Evolutionary conservation across 2,329 filamentous ascomycete genomes (phyloP).

Genomic region (Hypoxylon sp.): DNA sequence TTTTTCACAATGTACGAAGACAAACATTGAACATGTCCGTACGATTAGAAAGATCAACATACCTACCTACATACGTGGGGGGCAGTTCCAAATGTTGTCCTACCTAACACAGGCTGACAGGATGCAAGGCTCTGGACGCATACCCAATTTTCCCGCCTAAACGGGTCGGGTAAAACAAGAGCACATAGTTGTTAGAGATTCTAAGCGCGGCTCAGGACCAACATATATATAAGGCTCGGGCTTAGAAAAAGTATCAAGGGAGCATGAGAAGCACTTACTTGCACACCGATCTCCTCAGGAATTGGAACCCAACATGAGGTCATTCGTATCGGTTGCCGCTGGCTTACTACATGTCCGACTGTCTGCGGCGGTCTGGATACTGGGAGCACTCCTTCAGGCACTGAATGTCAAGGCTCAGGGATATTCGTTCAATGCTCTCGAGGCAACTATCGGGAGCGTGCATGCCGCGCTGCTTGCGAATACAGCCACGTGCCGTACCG

Average conservation of each 20-base stretch:
- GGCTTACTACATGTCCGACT: conserved; percentile 27
- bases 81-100: neutral
- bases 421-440: conserved; percentile 64
- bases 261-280: conserved; percentile 11
- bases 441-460: conserved; percentile 71
- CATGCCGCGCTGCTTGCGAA: conserved; percentile 69
- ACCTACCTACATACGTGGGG: conserved; percentile 14
- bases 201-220: neutral
- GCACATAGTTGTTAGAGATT: conserved; percentile 1
- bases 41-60: conserved; percentile 3
- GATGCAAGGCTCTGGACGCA: conserved; percentile 17
- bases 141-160: conserved; percentile 28
- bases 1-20: conserved; percentile 3
- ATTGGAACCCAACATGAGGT: conserved; percentile 36
- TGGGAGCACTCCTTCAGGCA: conserved; percentile 25
- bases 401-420: conserved; percentile 16
- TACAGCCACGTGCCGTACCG: conserved; percentile 66
- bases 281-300: conserved; percentile 4
- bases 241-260: conserved; percentile 31
- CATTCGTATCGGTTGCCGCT: conserved; percentile 12
- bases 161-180: conserved; percentile 30
- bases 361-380: conserved; percentile 20
- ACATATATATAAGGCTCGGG: conserved; percentile 36
- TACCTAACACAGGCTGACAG: conserved; percentile 16
- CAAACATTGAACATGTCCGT: neutral